Evolutionary conservation across 495 filamentous ascomycete genomes (phyloP).

Genomic region (Pseudevernia furfuracea): DNA sequence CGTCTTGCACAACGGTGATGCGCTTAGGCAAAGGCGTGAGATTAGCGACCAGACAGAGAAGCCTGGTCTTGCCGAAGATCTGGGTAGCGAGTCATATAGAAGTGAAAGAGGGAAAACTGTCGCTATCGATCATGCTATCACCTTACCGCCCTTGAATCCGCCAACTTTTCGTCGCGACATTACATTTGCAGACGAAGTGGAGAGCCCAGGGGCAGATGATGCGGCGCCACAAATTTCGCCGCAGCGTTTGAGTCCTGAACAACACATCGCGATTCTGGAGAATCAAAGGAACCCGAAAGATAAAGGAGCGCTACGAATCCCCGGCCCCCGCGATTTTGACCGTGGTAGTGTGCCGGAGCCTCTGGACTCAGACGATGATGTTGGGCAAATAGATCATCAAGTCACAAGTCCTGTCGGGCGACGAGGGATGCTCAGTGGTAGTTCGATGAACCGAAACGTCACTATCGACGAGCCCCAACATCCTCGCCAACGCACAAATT

Average conservation of each 20-base stretch:
- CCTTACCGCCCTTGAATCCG: neutral
- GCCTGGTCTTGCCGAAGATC: constrained; percentile 9
- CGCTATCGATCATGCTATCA: neutral
- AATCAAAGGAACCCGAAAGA: constrained; percentile 70
- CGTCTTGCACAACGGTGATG: constrained; percentile 52
- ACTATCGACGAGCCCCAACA: constrained; percentile 42
- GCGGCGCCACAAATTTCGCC: constrained; percentile 39
- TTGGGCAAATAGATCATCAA: constrained; percentile 17
- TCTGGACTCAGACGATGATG: constrained; percentile 44
- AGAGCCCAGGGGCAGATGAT: constrained; percentile 31
- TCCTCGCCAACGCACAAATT: constrained; percentile 22
- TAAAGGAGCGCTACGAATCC: constrained; percentile 69
- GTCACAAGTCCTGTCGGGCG: constrained; percentile 17
- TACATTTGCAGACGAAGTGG: constrained; percentile 56
- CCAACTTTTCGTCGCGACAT: constrained; percentile 37
- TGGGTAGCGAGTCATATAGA: constrained; percentile 19
- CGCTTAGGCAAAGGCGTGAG: constrained; percentile 15
- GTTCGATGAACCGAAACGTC: constrained; percentile 34
- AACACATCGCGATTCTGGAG: constrained; percentile 80
- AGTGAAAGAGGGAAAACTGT: constrained; percentile 8
- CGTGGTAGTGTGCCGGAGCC: constrained; percentile 61
- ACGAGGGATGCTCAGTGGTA: neutral
- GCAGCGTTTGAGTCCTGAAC: constrained; percentile 51
- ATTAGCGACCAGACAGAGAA: constrained; percentile 12
- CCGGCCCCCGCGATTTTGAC: constrained; percentile 80